phyloP scores from a whole-genome alignment of 768 basidiomycete species.

The Trametes cingulata region DNA sequence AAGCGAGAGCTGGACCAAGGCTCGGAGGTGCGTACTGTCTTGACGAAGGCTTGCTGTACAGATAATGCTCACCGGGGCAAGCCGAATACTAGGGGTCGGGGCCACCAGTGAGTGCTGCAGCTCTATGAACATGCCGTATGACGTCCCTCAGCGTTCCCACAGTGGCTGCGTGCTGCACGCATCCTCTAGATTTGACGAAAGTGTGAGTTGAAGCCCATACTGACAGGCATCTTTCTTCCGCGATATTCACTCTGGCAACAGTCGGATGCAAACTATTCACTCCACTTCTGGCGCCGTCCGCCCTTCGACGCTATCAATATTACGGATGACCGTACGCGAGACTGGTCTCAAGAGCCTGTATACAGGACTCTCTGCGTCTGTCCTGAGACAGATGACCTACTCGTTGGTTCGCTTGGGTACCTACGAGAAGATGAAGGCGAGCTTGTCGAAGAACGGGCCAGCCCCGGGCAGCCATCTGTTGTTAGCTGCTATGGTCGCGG shows the following conservation, averaged over 20 bases:
- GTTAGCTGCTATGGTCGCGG: conserved; percentile 67
- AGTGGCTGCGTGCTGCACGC: conserved; percentile 84
- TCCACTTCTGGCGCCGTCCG: conserved; percentile 46
- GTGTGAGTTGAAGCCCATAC: conserved; percentile 49
- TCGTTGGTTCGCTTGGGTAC: conserved; percentile 81
- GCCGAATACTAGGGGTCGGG: conserved; percentile 32
- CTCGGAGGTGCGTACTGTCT: conserved; percentile 35
- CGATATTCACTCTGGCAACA: conserved; percentile 28
- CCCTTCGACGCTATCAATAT: conserved; percentile 65
- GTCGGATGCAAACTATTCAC: conserved; percentile 79
- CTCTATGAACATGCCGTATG: not conserved
- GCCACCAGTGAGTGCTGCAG: conserved; percentile 34
- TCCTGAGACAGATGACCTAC: conserved; percentile 90
- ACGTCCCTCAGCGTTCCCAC: not conserved
- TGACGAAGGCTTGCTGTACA: not conserved
- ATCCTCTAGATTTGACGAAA: conserved; percentile 85
- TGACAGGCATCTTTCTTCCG: not conserved
- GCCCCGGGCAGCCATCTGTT: conserved; percentile 59
- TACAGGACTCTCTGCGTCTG: conserved; percentile 78
- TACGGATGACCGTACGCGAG: conserved; percentile 62
- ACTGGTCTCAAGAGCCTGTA: conserved; percentile 77
- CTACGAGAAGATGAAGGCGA: conserved; percentile 75
- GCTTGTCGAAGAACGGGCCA: conserved; percentile 49
- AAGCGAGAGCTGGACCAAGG: conserved; percentile 20
- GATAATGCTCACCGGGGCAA: not conserved